Base-by-base conservation (phyloP, 2,329 filamentous ascomycete species). In the Ophiostoma populinum region DNA sequence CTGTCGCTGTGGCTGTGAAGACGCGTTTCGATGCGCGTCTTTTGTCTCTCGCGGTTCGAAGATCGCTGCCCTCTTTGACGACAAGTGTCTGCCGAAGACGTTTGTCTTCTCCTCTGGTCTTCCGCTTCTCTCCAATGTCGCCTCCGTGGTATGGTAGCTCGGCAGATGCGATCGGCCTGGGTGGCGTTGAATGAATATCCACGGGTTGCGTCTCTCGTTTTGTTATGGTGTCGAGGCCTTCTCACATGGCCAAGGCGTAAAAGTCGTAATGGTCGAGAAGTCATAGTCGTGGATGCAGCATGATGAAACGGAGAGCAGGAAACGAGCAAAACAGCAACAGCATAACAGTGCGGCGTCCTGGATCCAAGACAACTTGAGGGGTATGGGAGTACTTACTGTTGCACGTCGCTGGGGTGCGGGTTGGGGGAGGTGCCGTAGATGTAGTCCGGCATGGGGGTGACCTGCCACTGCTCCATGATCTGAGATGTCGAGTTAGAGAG, bases 381-480 rank as follows among this genome's bases (percentile, higher is more conserved):
- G n/a, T n/a, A n/a, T n/a, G n/a, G n/a, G n/a, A n/a, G 40, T 51
- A 70, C 67, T 70, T 59, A 70, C 66, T n/a, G n/a, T n/a, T 69
- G 65, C 53, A 69, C 64, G 45, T 67, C 63, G 56, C 62, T 65
- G 46, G 61, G 57, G 49, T 63, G 63, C n/a, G n/a, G n/a, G 48
- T 65, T 63, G 48, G 62, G 57, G 54, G 58, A 57, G 55, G 61
- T 64, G 51, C 61, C 55, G 56, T 66, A 68, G 47, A 69, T 60
- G 57, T 68, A 67, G 55, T 68, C 65, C 57, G 65, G 65, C 55
- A 70, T 60, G 46, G 65, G 65, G 56, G 65, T 64, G 53, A 70
- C 63, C 55, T 69, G 63, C 66, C 66, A 70, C 56, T 69, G 65
- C 58, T 70, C 63, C 66, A 70, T 70, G 56, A 55, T 63, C 64